Evolutionary conservation across 192 early-diverging fungal genomes (phyloP).

Genomic region (Nowakowskiella sp.): DNA sequence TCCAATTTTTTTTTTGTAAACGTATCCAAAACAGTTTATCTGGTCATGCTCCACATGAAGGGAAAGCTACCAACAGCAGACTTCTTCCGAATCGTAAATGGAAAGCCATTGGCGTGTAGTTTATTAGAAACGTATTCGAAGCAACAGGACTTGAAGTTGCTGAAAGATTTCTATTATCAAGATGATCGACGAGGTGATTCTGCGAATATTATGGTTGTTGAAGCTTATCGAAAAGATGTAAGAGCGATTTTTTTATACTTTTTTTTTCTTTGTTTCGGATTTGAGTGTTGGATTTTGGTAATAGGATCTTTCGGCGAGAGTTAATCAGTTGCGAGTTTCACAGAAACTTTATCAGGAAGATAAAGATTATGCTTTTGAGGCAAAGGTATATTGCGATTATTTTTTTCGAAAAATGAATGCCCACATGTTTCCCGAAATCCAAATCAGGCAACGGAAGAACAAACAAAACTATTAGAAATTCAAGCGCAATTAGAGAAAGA

Average conservation of each 20-base stretch:
- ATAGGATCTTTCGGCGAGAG: constrained; percentile 47
- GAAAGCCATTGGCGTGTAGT: constrained; percentile 72
- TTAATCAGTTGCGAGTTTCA: constrained; percentile 64
- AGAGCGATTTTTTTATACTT: constrained; percentile 14
- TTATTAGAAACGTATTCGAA: constrained; percentile 80
- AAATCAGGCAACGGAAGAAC: constrained; percentile 65
- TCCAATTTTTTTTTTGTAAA: background rate
- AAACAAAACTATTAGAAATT: constrained; percentile 61
- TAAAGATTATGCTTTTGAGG: constrained; percentile 61
- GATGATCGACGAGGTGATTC: constrained; percentile 72
- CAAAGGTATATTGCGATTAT: constrained; percentile 40
- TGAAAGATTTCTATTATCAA: constrained; percentile 95
- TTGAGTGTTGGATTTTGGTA: background rate
- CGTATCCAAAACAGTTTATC: constrained; percentile 71
- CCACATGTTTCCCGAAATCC: constrained; percentile 17
- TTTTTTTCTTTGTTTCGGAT: constrained; percentile 1
- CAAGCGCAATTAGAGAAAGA: constrained; percentile 75
- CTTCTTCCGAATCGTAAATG: constrained; percentile 80
- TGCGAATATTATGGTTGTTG: constrained; percentile 38
- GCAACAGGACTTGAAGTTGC: constrained; percentile 61
- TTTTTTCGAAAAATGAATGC: background rate
- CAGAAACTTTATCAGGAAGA: constrained; percentile 68
- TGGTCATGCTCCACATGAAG: constrained; percentile 84
- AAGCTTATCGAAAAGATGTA: constrained; percentile 14
- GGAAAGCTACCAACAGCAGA: constrained; percentile 74